Evolutionary conservation across 1,284 basidiomycete species (phyloP).

Genomic region (Coriolopsis trogii): DNA sequence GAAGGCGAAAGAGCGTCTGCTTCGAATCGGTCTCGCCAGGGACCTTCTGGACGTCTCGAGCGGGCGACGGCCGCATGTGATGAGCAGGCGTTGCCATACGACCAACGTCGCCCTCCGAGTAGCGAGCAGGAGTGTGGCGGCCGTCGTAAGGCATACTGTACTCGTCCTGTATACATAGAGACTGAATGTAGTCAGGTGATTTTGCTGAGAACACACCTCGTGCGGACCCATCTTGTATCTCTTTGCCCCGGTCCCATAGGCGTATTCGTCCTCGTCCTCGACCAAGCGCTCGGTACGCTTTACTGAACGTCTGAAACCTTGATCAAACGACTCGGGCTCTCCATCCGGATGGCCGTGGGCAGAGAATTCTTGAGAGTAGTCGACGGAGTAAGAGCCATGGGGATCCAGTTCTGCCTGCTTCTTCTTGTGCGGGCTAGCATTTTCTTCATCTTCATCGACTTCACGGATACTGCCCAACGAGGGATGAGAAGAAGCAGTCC

Average conservation of each 20-base stretch:
- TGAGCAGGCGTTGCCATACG: slow-evolving; percentile 1
- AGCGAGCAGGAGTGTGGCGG: slow-evolving; percentile 9
- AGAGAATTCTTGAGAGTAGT: neutral
- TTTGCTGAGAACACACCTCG: slow-evolving; percentile 7
- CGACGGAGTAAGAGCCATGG: slow-evolving; percentile 3
- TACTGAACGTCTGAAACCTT: slow-evolving; percentile 15
- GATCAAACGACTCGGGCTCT: slow-evolving; percentile 9
- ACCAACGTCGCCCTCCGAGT: neutral
- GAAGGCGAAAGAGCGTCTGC: slow-evolving; percentile 26
- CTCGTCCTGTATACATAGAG: slow-evolving; percentile 17
- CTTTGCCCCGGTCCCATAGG: slow-evolving; percentile 26
- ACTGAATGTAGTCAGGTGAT: neutral
- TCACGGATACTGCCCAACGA: slow-evolving; percentile 31
- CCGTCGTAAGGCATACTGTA: slow-evolving; percentile 9
- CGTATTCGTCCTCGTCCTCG: slow-evolving; percentile 22
- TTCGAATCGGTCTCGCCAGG: neutral
- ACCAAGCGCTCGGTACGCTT: slow-evolving; percentile 26
- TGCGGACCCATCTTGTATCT: slow-evolving; percentile 22
- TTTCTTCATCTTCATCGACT: slow-evolving; percentile 23
- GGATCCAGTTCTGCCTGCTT: neutral
- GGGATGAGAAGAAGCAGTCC: slow-evolving; percentile 24
- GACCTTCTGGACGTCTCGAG: neutral
- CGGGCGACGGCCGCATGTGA: neutral
- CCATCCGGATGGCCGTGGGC: neutral
- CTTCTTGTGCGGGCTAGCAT: neutral